Conservation (phyloP, 805 yeast genomes). For the Jamesozyma jinghongensis region DNA sequence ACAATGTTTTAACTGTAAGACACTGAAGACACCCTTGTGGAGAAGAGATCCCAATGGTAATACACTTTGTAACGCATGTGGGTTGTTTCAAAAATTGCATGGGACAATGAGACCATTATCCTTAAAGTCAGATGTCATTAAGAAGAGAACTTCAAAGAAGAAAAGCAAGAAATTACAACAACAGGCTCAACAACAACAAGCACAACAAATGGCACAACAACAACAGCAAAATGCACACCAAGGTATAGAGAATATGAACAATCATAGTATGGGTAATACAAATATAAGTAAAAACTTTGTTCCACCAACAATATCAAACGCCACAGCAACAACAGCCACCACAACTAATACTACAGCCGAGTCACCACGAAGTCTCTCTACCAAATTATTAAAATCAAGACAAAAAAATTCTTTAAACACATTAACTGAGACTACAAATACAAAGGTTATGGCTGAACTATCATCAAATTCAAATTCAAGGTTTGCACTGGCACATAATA, state of each 20-base stretch:
- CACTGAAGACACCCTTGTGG: conserved; percentile 93
- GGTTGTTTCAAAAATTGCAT: conserved; percentile 80
- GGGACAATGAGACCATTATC: conserved; percentile 93
- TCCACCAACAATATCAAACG: conserved; percentile 8
- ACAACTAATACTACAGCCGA: conserved; percentile 3
- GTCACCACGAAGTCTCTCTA: conserved; percentile 1
- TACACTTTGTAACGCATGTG: conserved; percentile 94
- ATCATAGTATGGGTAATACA: neutral
- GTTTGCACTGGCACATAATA: neutral
- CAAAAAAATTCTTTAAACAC: conserved; percentile 4
- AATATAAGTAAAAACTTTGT: conserved; percentile 8
- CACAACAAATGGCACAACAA: neutral
- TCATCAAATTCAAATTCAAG: neutral
- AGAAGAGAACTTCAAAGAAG: conserved; percentile 60
- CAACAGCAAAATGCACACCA: neutral
- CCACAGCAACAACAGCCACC: conserved; percentile 9
- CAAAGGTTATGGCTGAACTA: conserved; percentile 1
- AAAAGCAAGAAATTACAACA: conserved; percentile 36
- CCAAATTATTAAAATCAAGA: conserved; percentile 1
- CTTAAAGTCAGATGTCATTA: conserved; percentile 83
- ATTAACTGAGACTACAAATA: neutral
- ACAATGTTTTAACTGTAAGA: conserved; percentile 80
- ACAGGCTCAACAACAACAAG: conserved; percentile 5
- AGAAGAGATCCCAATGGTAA: conserved; percentile 86
- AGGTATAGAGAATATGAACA: neutral